phyloP scores from a whole-genome alignment of 1,284 basidiomycete genomes.

The Leccinum subatratum region DNA sequence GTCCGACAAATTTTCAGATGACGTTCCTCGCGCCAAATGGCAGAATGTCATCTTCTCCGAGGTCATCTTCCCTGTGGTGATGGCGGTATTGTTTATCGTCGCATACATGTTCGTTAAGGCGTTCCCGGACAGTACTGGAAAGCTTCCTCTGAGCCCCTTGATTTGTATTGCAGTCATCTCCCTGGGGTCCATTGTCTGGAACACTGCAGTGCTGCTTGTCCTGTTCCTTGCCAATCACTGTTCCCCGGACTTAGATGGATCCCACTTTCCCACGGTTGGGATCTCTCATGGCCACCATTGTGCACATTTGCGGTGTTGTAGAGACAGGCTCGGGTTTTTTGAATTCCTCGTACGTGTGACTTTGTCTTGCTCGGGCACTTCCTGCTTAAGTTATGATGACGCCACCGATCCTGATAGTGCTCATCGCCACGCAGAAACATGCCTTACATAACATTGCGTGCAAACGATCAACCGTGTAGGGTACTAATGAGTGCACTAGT shows the following conservation, averaged over 20 bases:
- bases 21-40: slow-evolving; percentile 88
- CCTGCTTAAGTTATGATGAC: slow-evolving; percentile 75
- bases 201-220: slow-evolving; percentile 80
- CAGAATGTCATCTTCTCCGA: slow-evolving; percentile 84
- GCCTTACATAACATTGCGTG: no score
- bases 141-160: slow-evolving; percentile 67
- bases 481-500: slow-evolving; percentile 41
- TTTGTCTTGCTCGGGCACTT: slow-evolving; percentile 59
- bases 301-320: slow-evolving; percentile 74
- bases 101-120: slow-evolving; percentile 89
- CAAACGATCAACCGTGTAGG: no score
- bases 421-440: slow-evolving; percentile 74
- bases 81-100: slow-evolving; percentile 81
- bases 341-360: slow-evolving; percentile 76
- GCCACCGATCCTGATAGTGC: slow-evolving; percentile 64
- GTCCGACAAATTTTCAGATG: slow-evolving; percentile 89
- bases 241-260: slow-evolving; percentile 89
- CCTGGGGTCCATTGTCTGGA: slow-evolving; percentile 93
- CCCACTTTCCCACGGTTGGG: slow-evolving; percentile 82
- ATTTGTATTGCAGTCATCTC: slow-evolving; percentile 92
- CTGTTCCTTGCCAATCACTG: slow-evolving; percentile 87
- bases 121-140: slow-evolving; percentile 69
- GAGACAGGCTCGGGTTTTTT: slow-evolving; percentile 90
- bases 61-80: slow-evolving; percentile 77
- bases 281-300: slow-evolving; percentile 83